Evolutionary conservation across 2,329 filamentous ascomycete species (phyloP).

Genomic region (Cladophialophora psammophila): DNA sequence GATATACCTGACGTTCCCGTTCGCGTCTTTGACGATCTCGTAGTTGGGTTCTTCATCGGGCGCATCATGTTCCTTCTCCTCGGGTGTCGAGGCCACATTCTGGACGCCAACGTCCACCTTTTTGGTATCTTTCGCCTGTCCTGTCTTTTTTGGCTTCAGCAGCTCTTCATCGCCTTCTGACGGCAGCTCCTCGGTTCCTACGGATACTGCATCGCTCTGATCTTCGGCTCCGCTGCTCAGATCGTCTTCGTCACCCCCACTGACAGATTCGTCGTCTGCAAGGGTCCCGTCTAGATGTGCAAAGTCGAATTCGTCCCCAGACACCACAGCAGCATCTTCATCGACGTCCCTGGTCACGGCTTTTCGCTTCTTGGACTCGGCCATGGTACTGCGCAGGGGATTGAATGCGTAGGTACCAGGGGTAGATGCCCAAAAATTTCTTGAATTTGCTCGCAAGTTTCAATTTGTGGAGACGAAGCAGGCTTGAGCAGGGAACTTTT

Average conservation of each 20-base stretch:
- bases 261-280: slow-evolving; percentile 53
- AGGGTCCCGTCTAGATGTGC: slow-evolving; percentile 53
- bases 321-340: slow-evolving; percentile 59
- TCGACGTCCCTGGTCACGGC: slow-evolving; percentile 63
- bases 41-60: slow-evolving; percentile 60
- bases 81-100: slow-evolving; percentile 35
- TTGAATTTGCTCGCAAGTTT: neutral
- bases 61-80: slow-evolving; percentile 57
- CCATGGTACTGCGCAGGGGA: slow-evolving; percentile 26
- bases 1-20: slow-evolving; percentile 87
- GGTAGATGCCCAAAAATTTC: slow-evolving; percentile 1
- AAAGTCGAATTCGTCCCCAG: slow-evolving; percentile 66
- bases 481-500: slow-evolving; percentile 21
- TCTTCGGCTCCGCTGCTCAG: slow-evolving; percentile 23
- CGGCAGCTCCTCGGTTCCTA: slow-evolving; percentile 27
- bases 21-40: slow-evolving; percentile 77
- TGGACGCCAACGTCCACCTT: slow-evolving; percentile 62
- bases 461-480: slow-evolving; percentile 19
- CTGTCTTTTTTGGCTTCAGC: slow-evolving; percentile 12
- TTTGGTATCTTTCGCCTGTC: slow-evolving; percentile 47
- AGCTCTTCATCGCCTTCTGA: slow-evolving; percentile 44
- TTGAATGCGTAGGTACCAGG: neutral
- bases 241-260: slow-evolving; percentile 47
- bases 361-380: slow-evolving; percentile 67
- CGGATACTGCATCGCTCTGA: slow-evolving; percentile 49